phyloP scores from a whole-genome alignment of 768 basidiomycete genomes.

The Tricholoma saponaceum region DNA sequence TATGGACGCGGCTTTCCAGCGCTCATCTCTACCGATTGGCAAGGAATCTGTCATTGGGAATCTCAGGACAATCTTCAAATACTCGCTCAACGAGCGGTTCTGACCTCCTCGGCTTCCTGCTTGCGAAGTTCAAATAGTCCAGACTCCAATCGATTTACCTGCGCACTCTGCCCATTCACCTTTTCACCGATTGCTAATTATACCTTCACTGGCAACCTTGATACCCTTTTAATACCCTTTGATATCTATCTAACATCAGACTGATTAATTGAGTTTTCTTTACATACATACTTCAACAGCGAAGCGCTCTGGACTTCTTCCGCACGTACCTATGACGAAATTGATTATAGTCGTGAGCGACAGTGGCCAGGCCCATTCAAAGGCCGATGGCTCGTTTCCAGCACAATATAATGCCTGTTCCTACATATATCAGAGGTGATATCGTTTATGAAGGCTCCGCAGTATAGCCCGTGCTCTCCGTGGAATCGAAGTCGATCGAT shows the following conservation, averaged over 20 bases:
- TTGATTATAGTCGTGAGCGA: not conserved
- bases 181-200: slow-evolving; percentile 1
- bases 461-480: not conserved
- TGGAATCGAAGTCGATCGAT: slow-evolving; percentile 26
- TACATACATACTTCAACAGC: not conserved
- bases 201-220: slow-evolving; percentile 1
- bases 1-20: not conserved
- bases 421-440: not conserved
- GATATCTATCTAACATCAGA: slow-evolving; percentile 1
- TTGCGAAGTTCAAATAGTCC: not conserved
- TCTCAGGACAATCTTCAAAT: not conserved
- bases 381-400: not conserved
- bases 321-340: slow-evolving; percentile 3
- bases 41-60: not conserved
- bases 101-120: not conserved
- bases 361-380: not conserved
- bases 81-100: not conserved
- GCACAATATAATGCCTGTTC: not conserved
- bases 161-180: not conserved
- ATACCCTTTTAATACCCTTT: not conserved
- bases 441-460: not conserved
- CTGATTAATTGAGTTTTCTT: slow-evolving; percentile 3
- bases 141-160: not conserved
- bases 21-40: not conserved
- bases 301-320: not conserved